Base-by-base conservation (phyloP, 2,329 filamentous ascomycete species). In the Aspergillus latus region DNA sequence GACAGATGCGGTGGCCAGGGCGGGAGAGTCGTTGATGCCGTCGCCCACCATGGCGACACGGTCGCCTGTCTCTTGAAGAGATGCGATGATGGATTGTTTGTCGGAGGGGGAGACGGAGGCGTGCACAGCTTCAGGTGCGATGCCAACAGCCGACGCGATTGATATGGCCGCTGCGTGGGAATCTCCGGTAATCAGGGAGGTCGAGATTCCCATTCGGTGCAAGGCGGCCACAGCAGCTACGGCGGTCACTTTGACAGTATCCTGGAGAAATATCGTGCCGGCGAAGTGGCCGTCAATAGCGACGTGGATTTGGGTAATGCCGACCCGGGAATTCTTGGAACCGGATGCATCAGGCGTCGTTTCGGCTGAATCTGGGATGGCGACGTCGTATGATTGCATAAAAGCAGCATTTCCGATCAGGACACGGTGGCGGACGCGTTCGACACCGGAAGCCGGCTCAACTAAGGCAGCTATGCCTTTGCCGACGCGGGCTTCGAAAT, bases 251-350 rank as follows among this genome's bases (percentile, higher is more conserved):
- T 99, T 99, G 74, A 99, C 87, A 1, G 88, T 93, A 72, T 99
- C 94, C 4, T 90, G 87, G 26, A 99, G 86, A 64, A 87, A 89
- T 52, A 97, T 82, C 49, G 88, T 86, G 45, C 94, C 94, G 3
- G 89, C 85, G 70, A 96, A 97, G 53, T 80, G 76, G 49, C 84
- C 86, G 67, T 96, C 88, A 61, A 99, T 90, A 58, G 92, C 92
- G 49, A 95, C 87, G 72, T 96, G 95, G 61, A 97, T 96, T 61
- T 88, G 90, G 7, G 94, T 97, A 15, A 89, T 90, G 52, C 92
- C 92, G 5, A 90, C 83, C 13, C 36, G 32, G 72, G 58, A 54
- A 62, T 62, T 55, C 72, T 71, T 73, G 5, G 69, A 56, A 9
- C 37, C 65, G 10, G 30, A 10, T 21, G 71, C 65, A 37, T 59